phyloP scores from a whole-genome alignment of 2,329 filamentous ascomycete species.

The Escovopsis sp. region DNA sequence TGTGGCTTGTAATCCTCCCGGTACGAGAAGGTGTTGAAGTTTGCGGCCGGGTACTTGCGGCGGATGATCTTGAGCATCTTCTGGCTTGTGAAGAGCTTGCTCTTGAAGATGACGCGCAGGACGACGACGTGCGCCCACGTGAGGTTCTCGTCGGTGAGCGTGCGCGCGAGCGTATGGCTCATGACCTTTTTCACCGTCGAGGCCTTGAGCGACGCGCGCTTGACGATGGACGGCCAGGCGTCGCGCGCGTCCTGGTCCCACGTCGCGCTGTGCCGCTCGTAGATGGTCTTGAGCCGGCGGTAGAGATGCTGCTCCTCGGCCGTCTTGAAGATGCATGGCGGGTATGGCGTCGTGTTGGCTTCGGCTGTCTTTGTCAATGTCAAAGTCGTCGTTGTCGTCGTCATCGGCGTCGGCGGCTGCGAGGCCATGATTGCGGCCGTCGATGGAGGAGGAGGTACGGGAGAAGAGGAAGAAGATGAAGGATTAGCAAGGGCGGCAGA shows the following conservation, averaged over 20 bases:
- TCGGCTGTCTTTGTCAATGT: too few species aligned
- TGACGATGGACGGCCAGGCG: conserved; percentile 3
- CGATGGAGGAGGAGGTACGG: too few species aligned
- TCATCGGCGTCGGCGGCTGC: too few species aligned
- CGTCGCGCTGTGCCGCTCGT: neutral
- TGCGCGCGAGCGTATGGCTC: conserved; percentile 2
- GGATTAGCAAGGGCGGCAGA: too few species aligned
- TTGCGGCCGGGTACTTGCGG: conserved; percentile 2
- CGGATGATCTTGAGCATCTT: conserved; percentile 1
- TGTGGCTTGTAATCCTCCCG: neutral
- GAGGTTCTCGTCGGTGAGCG: neutral
- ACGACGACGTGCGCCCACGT: conserved; percentile 6
- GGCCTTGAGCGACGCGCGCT: conserved; percentile 2
- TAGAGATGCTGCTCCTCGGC: conserved; percentile 2
- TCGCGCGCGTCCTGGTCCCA: conserved; percentile 3
- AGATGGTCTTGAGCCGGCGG: neutral
- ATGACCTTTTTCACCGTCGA: conserved; percentile 4
- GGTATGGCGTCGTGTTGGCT: neutral
- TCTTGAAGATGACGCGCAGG: conserved; percentile 4
- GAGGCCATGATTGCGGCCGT: too few species aligned
- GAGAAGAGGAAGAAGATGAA: too few species aligned
- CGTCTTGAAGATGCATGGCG: neutral
- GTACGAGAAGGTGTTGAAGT: neutral
- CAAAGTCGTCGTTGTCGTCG: too few species aligned
- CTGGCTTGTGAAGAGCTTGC: conserved; percentile 1